A percentile compares a stretch with the other conserved stretches of the same genome.
phyloP scores from a whole-genome alignment of 1,139 yeast genomes.

The Debaryomyces singareniensis region DNA sequence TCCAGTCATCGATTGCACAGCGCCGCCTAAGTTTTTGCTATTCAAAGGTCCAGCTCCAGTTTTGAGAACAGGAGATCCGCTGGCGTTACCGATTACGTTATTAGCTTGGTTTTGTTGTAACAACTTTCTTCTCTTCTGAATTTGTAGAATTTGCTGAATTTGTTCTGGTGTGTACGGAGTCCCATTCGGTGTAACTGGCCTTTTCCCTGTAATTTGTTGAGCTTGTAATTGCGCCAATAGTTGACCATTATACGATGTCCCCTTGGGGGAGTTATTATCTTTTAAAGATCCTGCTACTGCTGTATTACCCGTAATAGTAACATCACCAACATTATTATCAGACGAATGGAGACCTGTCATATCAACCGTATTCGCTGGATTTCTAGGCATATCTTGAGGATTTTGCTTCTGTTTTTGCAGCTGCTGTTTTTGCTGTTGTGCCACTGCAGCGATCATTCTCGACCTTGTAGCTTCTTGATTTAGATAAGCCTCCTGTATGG shows the following conservation, averaged over 20 bases:
- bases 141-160: conserved; percentile 45
- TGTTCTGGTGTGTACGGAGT: conserved; percentile 52
- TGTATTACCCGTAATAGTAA: neutral
- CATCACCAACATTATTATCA: neutral
- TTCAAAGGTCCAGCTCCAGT: conserved; percentile 4
- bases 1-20: conserved; percentile 4
- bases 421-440: conserved; percentile 24
- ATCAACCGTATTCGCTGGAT: conserved; percentile 3
- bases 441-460: conserved; percentile 37
- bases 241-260: conserved; percentile 1
- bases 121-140: conserved; percentile 46
- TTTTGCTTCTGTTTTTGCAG: conserved; percentile 7
- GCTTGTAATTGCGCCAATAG: neutral
- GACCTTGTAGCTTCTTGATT: conserved; percentile 44
- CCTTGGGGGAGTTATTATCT: neutral
- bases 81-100: conserved; percentile 6
- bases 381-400: neutral
- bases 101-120: conserved; percentile 31
- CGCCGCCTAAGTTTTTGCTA: conserved; percentile 6
- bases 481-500: conserved; percentile 66
- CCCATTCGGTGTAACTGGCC: conserved; percentile 46
- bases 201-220: conserved; percentile 9
- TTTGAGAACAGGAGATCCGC: conserved; percentile 3
- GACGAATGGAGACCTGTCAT: conserved; percentile 1
- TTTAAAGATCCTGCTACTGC: no score